phyloP scores from a whole-genome alignment of 1,284 basidiomycete genomes.

The Amylostereum areolatum region DNA sequence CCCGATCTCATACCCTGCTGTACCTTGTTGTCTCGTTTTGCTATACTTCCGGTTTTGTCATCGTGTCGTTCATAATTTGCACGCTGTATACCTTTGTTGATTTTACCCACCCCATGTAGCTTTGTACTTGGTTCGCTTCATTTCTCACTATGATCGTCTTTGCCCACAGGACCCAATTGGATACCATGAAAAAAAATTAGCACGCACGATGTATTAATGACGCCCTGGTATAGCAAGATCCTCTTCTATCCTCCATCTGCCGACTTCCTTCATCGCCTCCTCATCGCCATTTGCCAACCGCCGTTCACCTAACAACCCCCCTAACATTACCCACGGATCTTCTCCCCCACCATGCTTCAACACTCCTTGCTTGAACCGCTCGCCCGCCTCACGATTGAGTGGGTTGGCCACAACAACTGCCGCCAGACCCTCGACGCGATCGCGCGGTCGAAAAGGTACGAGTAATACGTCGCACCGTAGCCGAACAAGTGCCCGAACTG shows the following conservation, averaged over 20 bases:
- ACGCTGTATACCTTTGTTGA: no score
- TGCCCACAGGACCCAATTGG: no score
- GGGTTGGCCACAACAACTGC: conserved; percentile 67
- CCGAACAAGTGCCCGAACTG: conserved; percentile 95
- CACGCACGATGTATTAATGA: conserved; percentile 14
- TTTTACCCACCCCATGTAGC: no score
- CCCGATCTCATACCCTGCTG: no score
- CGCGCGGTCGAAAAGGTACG: conserved; percentile 93
- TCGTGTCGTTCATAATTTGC: no score
- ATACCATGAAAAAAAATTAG: no score
- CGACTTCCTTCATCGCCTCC: conserved; percentile 84
- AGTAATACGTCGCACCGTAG: conserved; percentile 97
- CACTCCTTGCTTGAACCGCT: conserved; percentile 75
- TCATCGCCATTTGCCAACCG: conserved; percentile 65
- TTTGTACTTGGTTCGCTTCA: no score
- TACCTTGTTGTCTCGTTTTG: no score
- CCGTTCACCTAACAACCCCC: conserved; percentile 62
- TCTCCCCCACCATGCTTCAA: conserved; percentile 82
- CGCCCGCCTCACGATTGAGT: conserved; percentile 61
- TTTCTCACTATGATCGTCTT: no score
- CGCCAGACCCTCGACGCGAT: conserved; percentile 90
- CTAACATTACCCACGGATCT: conserved; percentile 93
- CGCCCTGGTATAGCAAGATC: conserved; percentile 31
- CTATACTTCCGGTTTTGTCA: no score
- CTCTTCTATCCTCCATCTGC: conserved; percentile 78